Evolutionary conservation across 192 early-diverging fungal genomes (phyloP), one percentile per base, ranked within the genome.

Genomic region (Gonapodya sp.): DNA sequence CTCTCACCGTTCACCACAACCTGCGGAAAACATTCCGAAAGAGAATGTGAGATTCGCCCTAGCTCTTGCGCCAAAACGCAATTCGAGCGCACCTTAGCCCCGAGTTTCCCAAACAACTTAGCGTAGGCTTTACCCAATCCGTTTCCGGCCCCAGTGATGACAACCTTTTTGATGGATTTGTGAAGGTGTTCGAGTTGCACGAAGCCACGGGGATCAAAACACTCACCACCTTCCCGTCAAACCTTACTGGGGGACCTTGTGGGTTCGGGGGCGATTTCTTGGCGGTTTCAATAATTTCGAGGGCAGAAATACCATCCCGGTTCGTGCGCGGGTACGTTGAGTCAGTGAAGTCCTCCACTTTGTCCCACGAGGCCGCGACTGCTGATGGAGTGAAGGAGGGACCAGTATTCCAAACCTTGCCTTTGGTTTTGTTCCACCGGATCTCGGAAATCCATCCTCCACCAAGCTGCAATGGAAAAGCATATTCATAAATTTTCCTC

Each of bases 381-480:
- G 92, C 92, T 87, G 98, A 96, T 46, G 96, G 97, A 8, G 88
- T 87, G 79, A 99, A 87, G 16, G 30, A 31, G 75, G 90, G 86
- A 87, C 92, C 90, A 79, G 94, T 91, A 35, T 96, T 92, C 91
- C 98, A 99, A 1, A 93, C 93, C 8, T 94, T 91, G 81, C 97
- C 97, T 64, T 94, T 96, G n/a, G 94, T 93, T 36, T 97, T 92
- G 88, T 99, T 96, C 91, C 96, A 95, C 83, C 96, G 95, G 79
- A 99, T 86, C 79, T 86, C 87, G 72, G 91, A 83, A 18, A 87
- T 82, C 91, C 91, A 92, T 16, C 88, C 87, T 37, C 87, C 88
- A 24, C 90, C 91, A 24, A 64, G 46, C 46, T 64, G 46, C 8
- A 64, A 24, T 64, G 46, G 8, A n/a, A n/a, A n/a, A n/a, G n/a